Evolutionary conservation across 2,329 filamentous ascomycete species (phyloP).

Genomic region (Pochonia chlamydosporia): DNA sequence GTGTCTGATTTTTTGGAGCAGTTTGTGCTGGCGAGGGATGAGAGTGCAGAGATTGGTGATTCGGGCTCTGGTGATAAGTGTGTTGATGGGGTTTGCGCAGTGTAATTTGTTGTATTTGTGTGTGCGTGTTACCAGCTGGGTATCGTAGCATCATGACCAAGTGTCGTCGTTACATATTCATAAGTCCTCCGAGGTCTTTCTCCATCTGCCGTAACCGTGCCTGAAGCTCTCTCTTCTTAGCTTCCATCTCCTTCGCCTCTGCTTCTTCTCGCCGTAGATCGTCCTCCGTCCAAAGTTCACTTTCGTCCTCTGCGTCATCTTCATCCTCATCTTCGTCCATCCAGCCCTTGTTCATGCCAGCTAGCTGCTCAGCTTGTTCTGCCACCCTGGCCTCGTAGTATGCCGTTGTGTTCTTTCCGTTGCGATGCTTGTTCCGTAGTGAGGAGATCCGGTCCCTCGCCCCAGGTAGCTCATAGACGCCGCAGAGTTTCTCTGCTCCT

Average conservation of each 20-base stretch:
- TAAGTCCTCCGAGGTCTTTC: conserved; percentile 48
- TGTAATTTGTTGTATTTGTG: background rate
- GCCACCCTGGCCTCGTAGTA: conserved; percentile 78
- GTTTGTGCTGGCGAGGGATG: conserved; percentile 47
- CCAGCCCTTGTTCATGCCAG: conserved; percentile 63
- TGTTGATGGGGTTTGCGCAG: background rate
- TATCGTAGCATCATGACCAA: conserved; percentile 5
- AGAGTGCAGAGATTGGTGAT: background rate
- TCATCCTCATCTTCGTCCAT: conserved; percentile 51
- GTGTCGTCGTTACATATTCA: conserved; percentile 40
- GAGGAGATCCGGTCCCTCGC: conserved; percentile 69
- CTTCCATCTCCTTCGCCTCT: conserved; percentile 51
- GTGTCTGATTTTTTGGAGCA: conserved; percentile 58
- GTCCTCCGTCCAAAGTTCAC: conserved; percentile 56
- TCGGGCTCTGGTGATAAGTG: background rate
- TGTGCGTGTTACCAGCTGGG: background rate
- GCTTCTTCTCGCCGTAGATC: conserved; percentile 65
- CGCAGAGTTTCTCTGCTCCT: conserved; percentile 85
- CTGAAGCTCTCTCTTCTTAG: conserved; percentile 51
- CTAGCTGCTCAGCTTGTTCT: conserved; percentile 68
- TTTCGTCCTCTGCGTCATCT: conserved; percentile 42
- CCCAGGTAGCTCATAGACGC: conserved; percentile 78
- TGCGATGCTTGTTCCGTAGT: conserved; percentile 64
- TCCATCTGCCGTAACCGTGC: conserved; percentile 47
- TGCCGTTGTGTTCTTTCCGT: conserved; percentile 66